phyloP scores from a whole-genome alignment of 306 rosid species.

The Cucurbita moschata region DNA sequence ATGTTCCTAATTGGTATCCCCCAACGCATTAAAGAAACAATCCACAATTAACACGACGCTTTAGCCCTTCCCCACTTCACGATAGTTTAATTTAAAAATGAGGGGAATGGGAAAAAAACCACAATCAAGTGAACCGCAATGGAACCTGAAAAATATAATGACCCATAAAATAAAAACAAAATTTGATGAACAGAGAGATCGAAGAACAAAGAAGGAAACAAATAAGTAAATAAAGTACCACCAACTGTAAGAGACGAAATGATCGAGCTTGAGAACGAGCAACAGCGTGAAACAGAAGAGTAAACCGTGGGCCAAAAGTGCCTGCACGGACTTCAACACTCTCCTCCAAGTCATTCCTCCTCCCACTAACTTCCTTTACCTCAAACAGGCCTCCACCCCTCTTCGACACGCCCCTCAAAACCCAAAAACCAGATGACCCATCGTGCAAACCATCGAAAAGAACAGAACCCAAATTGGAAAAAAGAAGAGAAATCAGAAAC shows the following conservation, averaged over 20 bases:
- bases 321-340: constrained; percentile 81
- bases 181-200: not conserved
- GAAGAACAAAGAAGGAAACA: not conserved
- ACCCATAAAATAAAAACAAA: not conserved
- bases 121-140: not conserved
- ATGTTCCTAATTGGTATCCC: not conserved
- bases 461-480: not conserved
- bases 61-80: not conserved
- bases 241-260: constrained; percentile 55
- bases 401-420: not conserved
- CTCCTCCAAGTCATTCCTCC: constrained; percentile 73
- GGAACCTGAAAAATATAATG: not conserved
- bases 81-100: not conserved
- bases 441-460: not conserved
- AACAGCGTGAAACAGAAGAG: constrained; percentile 70
- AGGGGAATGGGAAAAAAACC: not conserved
- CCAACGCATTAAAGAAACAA: not conserved
- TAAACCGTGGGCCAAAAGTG: constrained; percentile 62
- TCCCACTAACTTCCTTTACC: not conserved
- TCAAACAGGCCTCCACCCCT: not conserved
- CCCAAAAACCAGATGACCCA: not conserved
- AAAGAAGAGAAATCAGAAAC: not conserved
- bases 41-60: not conserved
- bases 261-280: constrained; percentile 91
- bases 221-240: constrained; percentile 43